Base-by-base conservation (phyloP, 768 basidiomycete genomes). In the Mrakia hoshinonis region DNA sequence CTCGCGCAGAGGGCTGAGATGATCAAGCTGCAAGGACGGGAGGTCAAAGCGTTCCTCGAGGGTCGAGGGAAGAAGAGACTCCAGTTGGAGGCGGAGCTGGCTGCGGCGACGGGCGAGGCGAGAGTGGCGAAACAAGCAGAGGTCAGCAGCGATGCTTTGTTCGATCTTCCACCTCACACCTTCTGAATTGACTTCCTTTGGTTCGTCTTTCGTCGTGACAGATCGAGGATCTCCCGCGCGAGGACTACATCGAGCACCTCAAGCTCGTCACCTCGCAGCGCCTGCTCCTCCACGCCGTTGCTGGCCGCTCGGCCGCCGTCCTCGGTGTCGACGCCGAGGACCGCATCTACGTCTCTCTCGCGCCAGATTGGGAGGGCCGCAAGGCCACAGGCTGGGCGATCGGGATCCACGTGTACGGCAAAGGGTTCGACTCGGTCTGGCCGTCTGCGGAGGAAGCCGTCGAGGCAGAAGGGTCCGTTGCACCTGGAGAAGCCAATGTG, bases 261-360 rank as follows among this genome's bases (percentile, higher is more conserved):
- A 31, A 36, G 7, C 58, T 61, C 58, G 58, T 61, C 58, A 61
- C 58, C 13, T 61, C 58, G 2, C 58, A 61, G 34, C 58, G 58
- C 15, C 58, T 61, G 31, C 20, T 34, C 34, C 58, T 61, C 58
- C 58, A 61, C 36, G 31, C 31, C 34, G 58, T 61, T 15, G 58
- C 58, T 5, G 58, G 58, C 11, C 58, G 58, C 20, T 61, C 58
- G 22, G 58, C 58, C 15, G 58, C 58, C 34, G 58, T 61, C 58
- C 58, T 61, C 34, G 58, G 58, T n/a, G 58, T 61, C 58, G 58
- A 61, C 34, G 58, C 58, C 9, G 58, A 61, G 58, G 58, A 61
- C 20, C 58, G 58, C 20, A 61, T 61, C 22, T 61, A 61, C 58
- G 58, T 61, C 58, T 61, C 58, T 5, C 58, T 61, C 22, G 58